Conservation (phyloP, 2,329 filamentous ascomycete species). For the Amauroascus niger region DNA sequence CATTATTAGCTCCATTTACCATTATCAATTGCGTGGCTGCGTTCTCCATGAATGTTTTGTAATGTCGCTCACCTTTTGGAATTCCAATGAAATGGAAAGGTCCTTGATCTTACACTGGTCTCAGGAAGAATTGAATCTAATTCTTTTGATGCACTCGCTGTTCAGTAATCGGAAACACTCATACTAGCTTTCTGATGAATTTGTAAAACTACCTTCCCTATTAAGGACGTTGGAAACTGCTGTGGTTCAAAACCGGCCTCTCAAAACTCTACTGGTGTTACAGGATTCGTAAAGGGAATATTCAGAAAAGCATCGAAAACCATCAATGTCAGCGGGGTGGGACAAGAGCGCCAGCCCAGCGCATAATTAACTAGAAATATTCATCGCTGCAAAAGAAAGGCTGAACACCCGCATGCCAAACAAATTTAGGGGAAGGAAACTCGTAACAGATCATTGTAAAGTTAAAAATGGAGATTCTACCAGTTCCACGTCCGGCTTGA, state of each 20-base stretch:
- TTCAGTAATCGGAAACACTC: background rate
- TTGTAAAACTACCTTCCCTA: too few relatives aligned
- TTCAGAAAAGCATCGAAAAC: background rate
- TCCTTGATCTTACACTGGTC: background rate
- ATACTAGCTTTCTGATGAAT: background rate
- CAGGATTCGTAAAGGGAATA: background rate
- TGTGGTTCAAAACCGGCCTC: too few relatives aligned
- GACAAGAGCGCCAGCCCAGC: background rate
- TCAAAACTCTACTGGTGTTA: background rate
- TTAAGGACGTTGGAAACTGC: too few relatives aligned
- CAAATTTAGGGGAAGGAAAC: background rate
- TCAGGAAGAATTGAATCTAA: background rate
- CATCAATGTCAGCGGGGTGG: background rate
- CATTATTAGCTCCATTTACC: background rate
- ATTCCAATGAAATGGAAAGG: background rate
- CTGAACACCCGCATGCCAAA: background rate
- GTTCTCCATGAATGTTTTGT: background rate
- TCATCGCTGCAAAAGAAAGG: background rate
- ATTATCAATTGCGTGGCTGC: background rate
- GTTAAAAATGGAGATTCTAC: conserved; percentile 38
- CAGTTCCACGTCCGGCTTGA: conserved; percentile 91
- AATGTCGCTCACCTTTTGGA: background rate
- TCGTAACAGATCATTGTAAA: background rate
- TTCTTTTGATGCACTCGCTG: background rate
- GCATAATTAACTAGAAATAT: background rate